These are phyloP conservation scores for Blakeslea trispora DNA, from an alignment of 371 early-diverging fungal species.

Conservation along the genomic window DNA sequence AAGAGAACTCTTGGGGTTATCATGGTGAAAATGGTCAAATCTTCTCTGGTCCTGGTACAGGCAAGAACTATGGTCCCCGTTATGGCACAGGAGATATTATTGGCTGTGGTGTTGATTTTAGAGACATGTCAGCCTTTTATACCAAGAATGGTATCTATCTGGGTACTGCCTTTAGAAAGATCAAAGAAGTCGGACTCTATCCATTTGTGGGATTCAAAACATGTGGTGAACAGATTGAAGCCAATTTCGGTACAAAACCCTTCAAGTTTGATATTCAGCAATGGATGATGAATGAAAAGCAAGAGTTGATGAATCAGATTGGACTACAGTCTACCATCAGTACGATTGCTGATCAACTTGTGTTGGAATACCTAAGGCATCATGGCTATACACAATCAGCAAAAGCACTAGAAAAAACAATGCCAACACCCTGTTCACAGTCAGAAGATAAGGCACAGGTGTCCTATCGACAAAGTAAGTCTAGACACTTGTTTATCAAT, in stretches of 20 bases:
- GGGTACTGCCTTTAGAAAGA: conserved; percentile 54
- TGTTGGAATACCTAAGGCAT: conserved; percentile 75
- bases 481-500: too few species aligned
- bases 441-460: too few species aligned
- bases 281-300: conserved; percentile 48
- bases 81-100: conserved; percentile 91
- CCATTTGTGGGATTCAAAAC: conserved; percentile 94
- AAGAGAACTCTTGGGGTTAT: conserved; percentile 81
- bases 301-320: conserved; percentile 3
- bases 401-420: conserved; percentile 40
- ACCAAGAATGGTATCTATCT: conserved; percentile 90
- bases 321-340: conserved; percentile 8
- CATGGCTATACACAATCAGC: conserved; percentile 78
- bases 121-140: conserved; percentile 74
- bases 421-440: too few species aligned
- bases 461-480: too few species aligned
- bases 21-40: conserved; percentile 92
- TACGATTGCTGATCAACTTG: conserved; percentile 49
- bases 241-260: conserved; percentile 90
- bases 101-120: conserved; percentile 92
- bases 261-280: conserved; percentile 86
- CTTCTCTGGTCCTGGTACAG: conserved; percentile 80
- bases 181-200: conserved; percentile 57
- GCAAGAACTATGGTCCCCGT: conserved; percentile 83
- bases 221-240: conserved; percentile 79